These are phyloP conservation scores for Xylaria sp. DNA, from an alignment of 2,329 filamentous ascomycete species.

Conservation along the genomic window DNA sequence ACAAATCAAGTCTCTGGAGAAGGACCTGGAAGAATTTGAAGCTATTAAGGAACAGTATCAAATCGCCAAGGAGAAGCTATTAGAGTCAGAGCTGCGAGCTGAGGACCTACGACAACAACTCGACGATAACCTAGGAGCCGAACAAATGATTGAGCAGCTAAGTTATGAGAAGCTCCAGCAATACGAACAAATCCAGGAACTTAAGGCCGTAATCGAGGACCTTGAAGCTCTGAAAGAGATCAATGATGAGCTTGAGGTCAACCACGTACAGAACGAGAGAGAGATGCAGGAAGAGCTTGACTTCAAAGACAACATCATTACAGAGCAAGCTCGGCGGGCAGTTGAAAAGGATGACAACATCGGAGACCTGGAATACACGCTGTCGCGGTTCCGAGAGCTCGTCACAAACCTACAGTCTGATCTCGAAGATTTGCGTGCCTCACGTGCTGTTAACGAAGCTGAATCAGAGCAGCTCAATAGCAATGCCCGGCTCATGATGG, in stretches of 20 bases:
- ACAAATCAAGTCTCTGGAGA: slow-evolving; percentile 75
- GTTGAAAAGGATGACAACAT: slow-evolving; percentile 78
- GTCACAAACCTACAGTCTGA: slow-evolving; percentile 85
- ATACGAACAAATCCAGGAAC: slow-evolving; percentile 81
- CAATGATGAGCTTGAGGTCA: slow-evolving; percentile 91
- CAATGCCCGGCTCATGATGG: slow-evolving; percentile 92
- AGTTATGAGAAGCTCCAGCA: slow-evolving; percentile 86
- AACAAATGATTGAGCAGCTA: slow-evolving; percentile 93
- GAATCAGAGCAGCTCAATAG: slow-evolving; percentile 90
- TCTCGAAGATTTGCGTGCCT: slow-evolving; percentile 89
- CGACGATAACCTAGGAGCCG: slow-evolving; percentile 84
- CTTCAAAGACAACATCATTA: slow-evolving; percentile 81
- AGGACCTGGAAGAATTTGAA: slow-evolving; percentile 72
- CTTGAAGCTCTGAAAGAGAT: slow-evolving; percentile 89
- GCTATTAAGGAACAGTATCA: slow-evolving; percentile 72
- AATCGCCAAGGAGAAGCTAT: slow-evolving; percentile 72
- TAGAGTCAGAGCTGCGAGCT: slow-evolving; percentile 74
- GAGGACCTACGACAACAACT: slow-evolving; percentile 90
- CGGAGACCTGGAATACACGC: slow-evolving; percentile 88
- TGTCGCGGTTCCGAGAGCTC: slow-evolving; percentile 86
- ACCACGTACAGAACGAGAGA: slow-evolving; percentile 90
- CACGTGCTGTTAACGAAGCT: slow-evolving; percentile 88
- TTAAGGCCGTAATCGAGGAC: slow-evolving; percentile 82
- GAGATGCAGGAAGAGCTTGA: slow-evolving; percentile 94
- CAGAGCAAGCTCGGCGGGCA: slow-evolving; percentile 77